These are phyloP conservation scores for Tritrichomonas foetus DNA, from an alignment of 208 protist species.

Conservation along the genomic window DNA sequence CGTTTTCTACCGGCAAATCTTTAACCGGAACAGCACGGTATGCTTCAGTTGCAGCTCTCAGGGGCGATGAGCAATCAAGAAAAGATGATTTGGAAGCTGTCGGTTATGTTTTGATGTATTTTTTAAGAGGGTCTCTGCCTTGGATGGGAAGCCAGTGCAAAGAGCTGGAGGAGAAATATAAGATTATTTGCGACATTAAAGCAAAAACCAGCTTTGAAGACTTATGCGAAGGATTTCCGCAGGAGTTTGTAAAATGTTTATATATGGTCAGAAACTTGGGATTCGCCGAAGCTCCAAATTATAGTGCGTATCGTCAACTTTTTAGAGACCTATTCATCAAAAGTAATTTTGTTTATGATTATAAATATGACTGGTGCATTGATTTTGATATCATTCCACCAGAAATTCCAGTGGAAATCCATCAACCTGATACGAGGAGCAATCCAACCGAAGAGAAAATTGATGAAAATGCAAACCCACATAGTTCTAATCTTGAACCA, in stretches of 20 bases:
- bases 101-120: slow-evolving; percentile 97
- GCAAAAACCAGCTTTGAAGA: neutral
- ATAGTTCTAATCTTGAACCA: too few relatives aligned
- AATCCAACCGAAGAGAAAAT: too few relatives aligned
- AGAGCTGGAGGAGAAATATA: neutral
- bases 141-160: slow-evolving; percentile 81
- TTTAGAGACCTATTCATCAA: slow-evolving; percentile 81
- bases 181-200: neutral
- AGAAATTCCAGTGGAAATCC: too few relatives aligned
- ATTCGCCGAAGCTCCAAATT: slow-evolving; percentile 98
- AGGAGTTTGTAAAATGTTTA: slow-evolving; percentile 57
- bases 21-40: slow-evolving; percentile 97
- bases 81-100: slow-evolving; percentile 74
- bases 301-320: slow-evolving; percentile 88
- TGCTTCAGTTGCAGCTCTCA: slow-evolving; percentile 95
- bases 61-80: slow-evolving; percentile 83
- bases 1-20: slow-evolving; percentile 95
- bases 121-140: slow-evolving; percentile 87
- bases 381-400: too few relatives aligned
- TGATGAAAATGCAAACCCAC: too few relatives aligned
- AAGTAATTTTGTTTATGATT: slow-evolving; percentile 90
- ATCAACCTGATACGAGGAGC: too few relatives aligned
- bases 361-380: slow-evolving; percentile 97
- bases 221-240: slow-evolving; percentile 20
- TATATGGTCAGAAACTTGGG: slow-evolving; percentile 84